These are phyloP conservation scores for Candida awuae DNA, from an alignment of 805 yeast species.

Conservation along the genomic window DNA sequence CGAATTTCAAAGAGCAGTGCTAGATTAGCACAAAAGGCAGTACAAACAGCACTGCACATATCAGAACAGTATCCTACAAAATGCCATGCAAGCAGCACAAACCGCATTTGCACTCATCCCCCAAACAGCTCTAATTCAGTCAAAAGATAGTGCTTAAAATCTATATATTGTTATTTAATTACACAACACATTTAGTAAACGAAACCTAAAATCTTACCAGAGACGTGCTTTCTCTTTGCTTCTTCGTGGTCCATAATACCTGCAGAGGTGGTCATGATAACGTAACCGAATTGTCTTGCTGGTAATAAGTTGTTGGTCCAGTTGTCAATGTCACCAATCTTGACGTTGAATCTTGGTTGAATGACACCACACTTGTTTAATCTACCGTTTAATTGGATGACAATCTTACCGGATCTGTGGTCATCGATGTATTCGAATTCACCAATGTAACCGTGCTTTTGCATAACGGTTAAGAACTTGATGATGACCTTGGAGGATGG, in stretches of 20 bases:
- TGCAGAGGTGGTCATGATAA: constrained; percentile 96
- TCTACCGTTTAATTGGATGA: constrained; percentile 95
- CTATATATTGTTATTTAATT: too few relatives aligned
- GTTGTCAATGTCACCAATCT: constrained; percentile 91
- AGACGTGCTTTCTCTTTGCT: constrained; percentile 99
- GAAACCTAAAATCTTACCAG: constrained; percentile 97
- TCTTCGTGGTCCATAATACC: constrained; percentile 99
- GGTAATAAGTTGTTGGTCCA: constrained; percentile 98
- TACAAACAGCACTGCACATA: too few relatives aligned
- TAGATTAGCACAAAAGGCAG: too few relatives aligned
- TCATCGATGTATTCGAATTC: constrained; percentile 97
- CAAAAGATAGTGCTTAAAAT: too few relatives aligned
- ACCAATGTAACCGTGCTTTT: constrained; percentile 96
- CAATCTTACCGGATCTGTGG: constrained; percentile 98
- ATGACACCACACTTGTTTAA: constrained; percentile 98
- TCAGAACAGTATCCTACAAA: too few relatives aligned
- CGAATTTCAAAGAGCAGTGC: too few relatives aligned
- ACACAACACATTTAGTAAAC: constrained; percentile 64
- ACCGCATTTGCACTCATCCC: too few relatives aligned
- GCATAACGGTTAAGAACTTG: constrained; percentile 95
- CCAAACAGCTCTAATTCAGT: too few relatives aligned
- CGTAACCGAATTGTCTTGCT: constrained; percentile 98
- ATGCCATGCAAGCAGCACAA: too few relatives aligned
- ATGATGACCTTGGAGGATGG: constrained; percentile 97
- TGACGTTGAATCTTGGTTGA: constrained; percentile 97